These are phyloP conservation scores for Metschnikowia vanudenii DNA, from an alignment of 805 yeast species.

Conservation along the genomic window DNA sequence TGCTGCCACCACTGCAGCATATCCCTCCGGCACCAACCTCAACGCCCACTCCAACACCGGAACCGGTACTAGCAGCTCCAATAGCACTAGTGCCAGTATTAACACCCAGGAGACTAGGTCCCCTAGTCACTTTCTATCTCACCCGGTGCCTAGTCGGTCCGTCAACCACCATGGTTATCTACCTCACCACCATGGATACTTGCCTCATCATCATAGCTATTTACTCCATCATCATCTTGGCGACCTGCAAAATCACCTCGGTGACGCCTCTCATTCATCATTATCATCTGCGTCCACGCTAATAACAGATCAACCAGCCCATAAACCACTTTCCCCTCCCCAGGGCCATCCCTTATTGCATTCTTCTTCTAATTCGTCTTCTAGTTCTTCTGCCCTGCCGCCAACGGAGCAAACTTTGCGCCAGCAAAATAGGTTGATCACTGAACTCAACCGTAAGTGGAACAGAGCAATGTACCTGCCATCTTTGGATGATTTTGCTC, in stretches of 20 bases:
- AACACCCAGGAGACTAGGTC: not conserved
- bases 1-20: slow-evolving; percentile 5
- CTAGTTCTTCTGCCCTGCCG: slow-evolving; percentile 2
- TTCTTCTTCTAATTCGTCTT: not conserved
- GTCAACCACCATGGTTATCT: not conserved
- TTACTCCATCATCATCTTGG: not conserved
- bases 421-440: slow-evolving; percentile 35
- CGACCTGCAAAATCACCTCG: not conserved
- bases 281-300: not conserved
- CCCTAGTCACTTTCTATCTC: slow-evolving; percentile 1
- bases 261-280: not conserved
- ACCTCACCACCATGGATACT: not conserved
- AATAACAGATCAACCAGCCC: not conserved
- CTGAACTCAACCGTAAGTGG: slow-evolving; percentile 41
- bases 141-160: not conserved
- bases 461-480: slow-evolving; percentile 27
- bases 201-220: too few species aligned
- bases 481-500: slow-evolving; percentile 4
- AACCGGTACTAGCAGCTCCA: not conserved
- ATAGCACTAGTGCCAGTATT: not conserved
- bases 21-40: not conserved
- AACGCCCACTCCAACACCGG: not conserved
- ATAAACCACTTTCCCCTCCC: slow-evolving; percentile 4
- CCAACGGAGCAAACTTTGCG: slow-evolving; percentile 19
- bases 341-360: slow-evolving; percentile 6